Base-by-base conservation (phyloP, 2,329 filamentous ascomycete genomes). In the Pseudonectria foliicola region DNA sequence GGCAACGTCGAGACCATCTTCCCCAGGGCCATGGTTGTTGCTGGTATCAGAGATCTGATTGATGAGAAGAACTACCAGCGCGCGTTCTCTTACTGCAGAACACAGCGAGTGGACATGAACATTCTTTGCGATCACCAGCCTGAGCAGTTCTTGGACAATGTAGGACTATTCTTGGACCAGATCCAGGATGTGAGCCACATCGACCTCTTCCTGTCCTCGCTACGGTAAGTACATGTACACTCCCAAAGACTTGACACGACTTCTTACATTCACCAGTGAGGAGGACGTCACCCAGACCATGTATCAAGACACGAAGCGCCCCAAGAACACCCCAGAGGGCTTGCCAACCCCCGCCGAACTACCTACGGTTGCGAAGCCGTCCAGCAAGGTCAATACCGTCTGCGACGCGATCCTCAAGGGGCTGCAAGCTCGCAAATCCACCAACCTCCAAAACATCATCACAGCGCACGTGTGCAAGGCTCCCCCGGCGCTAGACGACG, bases 31-130 rank as follows among this genome's bases (percentile, higher is more conserved):
- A 81, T 98, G 63, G 90, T 98, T 1, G 70, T 98, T 31, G 87
- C 88, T 2, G 89, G 88, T 16, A 93, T 98, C 37, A 77, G 92
- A 31, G 75, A 77, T 32, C 77, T 84, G 33, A 85, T 98, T 33
- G 82, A 88, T 35, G 68, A 75, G 23, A 85, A 84, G 56, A 78
- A 92, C 50, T 98, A 95, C 54, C 77, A 74, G 31, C 77, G 76
- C 33, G 92, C 92, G 0, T 98, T 95, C 56, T 68, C 84, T 14
- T 82, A 87, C 43, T 96, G 92, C 56, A 80, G 92, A 33, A 90
- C 81, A 14, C 93, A 98, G 57, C 78, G 93, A 48, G 92, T 98
- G 1, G 92, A 98, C 54, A 89, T 96, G 83, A 98, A 98, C 54
- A 90, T 98, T 42, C 68, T 98, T 3, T 90, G 94, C 53, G 92